Evolutionary conservation across 2,329 filamentous ascomycete species (phyloP), one percentile per base, ranked within the genome.

Genomic region (Pseudogymnoascus sp.): DNA sequence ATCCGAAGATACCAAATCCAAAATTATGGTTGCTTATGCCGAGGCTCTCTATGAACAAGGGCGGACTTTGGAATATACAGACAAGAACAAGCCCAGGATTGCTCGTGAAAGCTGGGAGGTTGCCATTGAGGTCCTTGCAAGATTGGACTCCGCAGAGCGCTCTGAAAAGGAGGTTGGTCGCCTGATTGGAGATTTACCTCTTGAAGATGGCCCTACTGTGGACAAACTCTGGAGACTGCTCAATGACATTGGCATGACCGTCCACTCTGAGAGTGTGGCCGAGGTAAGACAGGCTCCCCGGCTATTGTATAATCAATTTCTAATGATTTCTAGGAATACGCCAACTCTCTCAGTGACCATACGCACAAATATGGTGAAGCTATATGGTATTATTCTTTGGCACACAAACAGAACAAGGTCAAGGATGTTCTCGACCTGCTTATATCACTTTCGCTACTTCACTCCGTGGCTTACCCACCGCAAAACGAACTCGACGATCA

Each of bases 361-460:
- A 88, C 89, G 0, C 84, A 90, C 69, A 84, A 88, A 62, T 97
- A 93, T 68, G 93, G 93, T 61, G 86, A 93, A 66, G 90, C 91
- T 0, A 81, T 97, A 19, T 87, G 94, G 77, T 97, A 95, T 78
- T 97, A 94, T 73, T 89, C 93, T 23, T 84, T 95, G 11, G 90
- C 92, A 2, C 92, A 95, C 71, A 85, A 87, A 26, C 78, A 85
- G 1, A 80, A 83, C 66, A 95, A 93, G 74, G 87, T 97, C 61
- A 90, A 90, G 69, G 87, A 92, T 66, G 89, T 96, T 19, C 82
- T 96, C 45, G 90, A 95, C 71, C 83, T 94, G 2, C 84, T 97
- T 61, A 93, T 92, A 68, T 91, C 91, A 2, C 89, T 92, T 73
- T 96, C 89, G 52, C 81, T 97, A 14, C 83, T 96, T 45, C 90